Evolutionary conservation across 2,329 filamentous ascomycete species (phyloP), one percentile per base, ranked within the genome.

Genomic region (Lachnum nothofagi): DNA sequence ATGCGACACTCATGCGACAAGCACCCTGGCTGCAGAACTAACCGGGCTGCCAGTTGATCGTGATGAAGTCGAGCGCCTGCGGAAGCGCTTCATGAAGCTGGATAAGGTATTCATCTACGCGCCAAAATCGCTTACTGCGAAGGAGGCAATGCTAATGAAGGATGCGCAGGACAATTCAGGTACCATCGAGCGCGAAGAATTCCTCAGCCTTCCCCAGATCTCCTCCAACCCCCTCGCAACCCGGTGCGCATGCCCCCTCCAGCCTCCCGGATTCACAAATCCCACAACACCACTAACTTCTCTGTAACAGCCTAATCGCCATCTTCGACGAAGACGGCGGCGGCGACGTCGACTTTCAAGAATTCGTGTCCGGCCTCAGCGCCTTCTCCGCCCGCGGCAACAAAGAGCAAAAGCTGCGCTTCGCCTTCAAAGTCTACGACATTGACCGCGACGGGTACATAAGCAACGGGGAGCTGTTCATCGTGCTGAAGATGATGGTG

Each of bases 401-500:
- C 75, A 97, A 98, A 77, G 90, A 96, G 72, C 91, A 98, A 74
- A 98, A 98, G 76, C 79, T 97, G 57, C 85, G 83, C 46, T 98
- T 98, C 66, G 93, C 93, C 38, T 98, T 98, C 81, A 95, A 96
- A 71, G 93, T 98, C 53, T 98, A 98, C 77, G 93, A 98, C 69
- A 97, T 98, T 65, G 93, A 98, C 71, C 88, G 93, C 52, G 93
- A 98, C 70, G 93, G 93, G 20, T 98, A 88, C 73, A 98, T 98
- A 66, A 95, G 88, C 75, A 98, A 98, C 70, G 93, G 93, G 63
- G 93, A 98, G 76, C 80, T 98, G 44, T 98, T 97, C 70, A 97
- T 98, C 64, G 93, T 98, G 65, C 79, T 98, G 64, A 98, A 98
- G 86, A 98, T 98, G 93, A 98, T 98, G 93, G 93, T 98, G 44